Evolutionary conservation across 2,329 filamentous ascomycete species (phyloP).

Genomic region (Xylaria sp.): DNA sequence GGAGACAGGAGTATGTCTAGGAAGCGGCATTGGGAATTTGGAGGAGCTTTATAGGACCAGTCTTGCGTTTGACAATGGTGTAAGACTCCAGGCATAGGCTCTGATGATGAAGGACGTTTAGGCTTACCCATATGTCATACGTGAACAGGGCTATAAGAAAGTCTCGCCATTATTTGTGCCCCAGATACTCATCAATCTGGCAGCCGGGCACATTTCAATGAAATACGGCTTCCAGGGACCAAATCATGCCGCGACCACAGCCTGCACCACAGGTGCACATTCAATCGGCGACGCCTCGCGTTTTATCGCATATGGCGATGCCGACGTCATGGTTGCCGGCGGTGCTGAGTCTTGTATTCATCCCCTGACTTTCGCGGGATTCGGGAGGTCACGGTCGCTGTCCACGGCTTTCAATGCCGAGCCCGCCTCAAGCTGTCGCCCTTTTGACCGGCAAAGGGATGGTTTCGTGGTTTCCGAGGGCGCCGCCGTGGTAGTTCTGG

Average conservation of each 20-base stretch:
- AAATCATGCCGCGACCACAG: constrained; percentile 92
- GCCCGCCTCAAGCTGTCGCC: constrained; percentile 78
- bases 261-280: constrained; percentile 95
- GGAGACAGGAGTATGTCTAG: constrained; percentile 87
- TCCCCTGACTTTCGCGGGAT: constrained; percentile 90
- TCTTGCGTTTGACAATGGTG: constrained; percentile 76
- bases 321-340: constrained; percentile 95
- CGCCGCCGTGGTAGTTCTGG: constrained; percentile 85
- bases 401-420: constrained; percentile 81
- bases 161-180: constrained; percentile 95
- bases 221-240: constrained; percentile 88
- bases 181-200: constrained; percentile 91
- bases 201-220: constrained; percentile 95
- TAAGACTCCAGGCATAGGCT: constrained; percentile 55
- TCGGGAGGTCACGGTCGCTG: constrained; percentile 86
- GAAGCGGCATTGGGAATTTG: constrained; percentile 94
- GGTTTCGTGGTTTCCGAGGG: constrained; percentile 97
- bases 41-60: constrained; percentile 90
- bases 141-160: constrained; percentile 82
- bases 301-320: constrained; percentile 90
- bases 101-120: constrained; percentile 12
- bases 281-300: constrained; percentile 94
- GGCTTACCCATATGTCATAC: constrained; percentile 27
- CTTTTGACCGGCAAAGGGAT: constrained; percentile 81
- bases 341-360: constrained; percentile 96